Percentiles rank a stretch among this genome's conserved stretches.
Conservation (phyloP, 352 stramenopile genomes). For the Thraustochytrium sp. region DNA sequence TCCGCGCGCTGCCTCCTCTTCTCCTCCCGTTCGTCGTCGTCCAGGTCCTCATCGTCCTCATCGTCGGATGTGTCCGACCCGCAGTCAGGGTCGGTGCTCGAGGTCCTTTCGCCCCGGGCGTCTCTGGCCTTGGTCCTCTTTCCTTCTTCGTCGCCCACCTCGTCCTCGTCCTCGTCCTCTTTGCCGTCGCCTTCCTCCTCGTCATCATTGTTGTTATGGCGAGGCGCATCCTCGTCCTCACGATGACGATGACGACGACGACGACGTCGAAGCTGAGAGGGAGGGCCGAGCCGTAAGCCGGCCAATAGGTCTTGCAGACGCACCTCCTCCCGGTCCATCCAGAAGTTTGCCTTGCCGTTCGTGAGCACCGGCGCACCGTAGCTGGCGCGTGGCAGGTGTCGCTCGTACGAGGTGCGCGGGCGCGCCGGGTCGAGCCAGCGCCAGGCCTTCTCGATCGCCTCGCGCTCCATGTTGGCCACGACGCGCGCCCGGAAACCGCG, state of each 20-base stretch:
- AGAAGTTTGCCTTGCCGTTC: neutral
- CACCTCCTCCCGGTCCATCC: constrained; percentile 31
- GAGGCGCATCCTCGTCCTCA: too few relatives aligned
- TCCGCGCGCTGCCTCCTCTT: neutral
- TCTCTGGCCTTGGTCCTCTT: neutral
- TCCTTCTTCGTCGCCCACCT: neutral
- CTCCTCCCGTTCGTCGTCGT: too few relatives aligned
- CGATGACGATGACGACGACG: neutral
- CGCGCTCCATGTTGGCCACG: constrained; percentile 20
- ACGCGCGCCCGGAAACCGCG: constrained; percentile 31
- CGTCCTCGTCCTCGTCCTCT: neutral
- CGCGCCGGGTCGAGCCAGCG: neutral
- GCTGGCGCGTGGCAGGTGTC: neutral
- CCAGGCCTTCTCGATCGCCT: constrained; percentile 38
- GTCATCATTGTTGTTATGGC: neutral
- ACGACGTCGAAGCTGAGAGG: neutral
- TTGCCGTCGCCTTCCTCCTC: neutral
- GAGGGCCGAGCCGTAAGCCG: constrained; percentile 7
- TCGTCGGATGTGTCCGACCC: neutral
- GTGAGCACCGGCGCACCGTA: neutral
- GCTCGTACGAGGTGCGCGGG: constrained; percentile 30
- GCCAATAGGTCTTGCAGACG: constrained; percentile 7
- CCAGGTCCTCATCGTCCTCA: neutral
- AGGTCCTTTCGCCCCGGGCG: neutral
- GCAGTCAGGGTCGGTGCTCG: neutral